Conservation (phyloP, 352 stramenopile genomes). For the Phytophthora foliorum region DNA sequence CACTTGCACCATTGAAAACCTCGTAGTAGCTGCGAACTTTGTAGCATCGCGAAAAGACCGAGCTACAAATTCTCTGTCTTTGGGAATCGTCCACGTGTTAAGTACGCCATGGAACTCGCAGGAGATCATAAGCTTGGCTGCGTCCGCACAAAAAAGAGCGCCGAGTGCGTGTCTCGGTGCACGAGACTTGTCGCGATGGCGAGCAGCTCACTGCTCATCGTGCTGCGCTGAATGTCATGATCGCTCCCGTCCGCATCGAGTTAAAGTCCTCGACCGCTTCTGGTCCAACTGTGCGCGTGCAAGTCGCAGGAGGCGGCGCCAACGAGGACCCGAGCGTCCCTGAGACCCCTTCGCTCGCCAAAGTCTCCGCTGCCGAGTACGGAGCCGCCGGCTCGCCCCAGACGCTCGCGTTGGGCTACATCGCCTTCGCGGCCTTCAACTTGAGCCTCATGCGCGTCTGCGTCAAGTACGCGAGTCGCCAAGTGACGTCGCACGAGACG, state of each 20-base stretch:
- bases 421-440: conserved; percentile 61
- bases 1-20: too few relatives aligned
- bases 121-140: too few relatives aligned
- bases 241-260: conserved; percentile 20
- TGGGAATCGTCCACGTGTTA: too few relatives aligned
- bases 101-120: too few relatives aligned
- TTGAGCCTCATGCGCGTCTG: conserved; percentile 65
- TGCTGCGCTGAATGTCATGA: conserved; percentile 8
- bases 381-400: conserved; percentile 15
- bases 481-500: conserved; percentile 59
- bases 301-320: conserved; percentile 15
- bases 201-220: conserved; percentile 18
- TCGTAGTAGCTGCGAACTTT: too few relatives aligned
- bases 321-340: conserved; percentile 6
- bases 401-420: conserved; percentile 44
- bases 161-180: conserved; percentile 10
- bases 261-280: neutral
- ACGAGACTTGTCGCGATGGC: conserved; percentile 9
- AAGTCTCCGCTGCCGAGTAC: conserved; percentile 17
- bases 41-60: too few relatives aligned
- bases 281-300: conserved; percentile 20
- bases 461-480: conserved; percentile 62
- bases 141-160: too few relatives aligned
- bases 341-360: conserved; percentile 20
- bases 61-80: too few relatives aligned